Evolutionary conservation across 257 asterid genomes (phyloP).

Genomic region (Phtheirospermum japonicum): DNA sequence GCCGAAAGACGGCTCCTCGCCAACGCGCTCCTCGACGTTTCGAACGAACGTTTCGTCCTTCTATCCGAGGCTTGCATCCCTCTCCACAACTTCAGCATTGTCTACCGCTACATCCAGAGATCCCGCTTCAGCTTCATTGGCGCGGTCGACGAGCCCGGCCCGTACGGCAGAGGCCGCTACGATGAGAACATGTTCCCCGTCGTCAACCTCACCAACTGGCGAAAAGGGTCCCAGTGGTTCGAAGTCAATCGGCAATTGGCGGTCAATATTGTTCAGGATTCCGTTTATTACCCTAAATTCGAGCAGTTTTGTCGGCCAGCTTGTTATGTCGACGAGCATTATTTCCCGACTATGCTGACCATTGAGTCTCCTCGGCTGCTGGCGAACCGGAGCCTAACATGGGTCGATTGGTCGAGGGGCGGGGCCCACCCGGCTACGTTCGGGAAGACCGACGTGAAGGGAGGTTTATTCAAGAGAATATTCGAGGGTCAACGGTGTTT

Average conservation of each 20-base stretch:
- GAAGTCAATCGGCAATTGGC: constrained; percentile 61
- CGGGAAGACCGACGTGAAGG: constrained; percentile 35
- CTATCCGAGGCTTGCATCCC: constrained; percentile 6
- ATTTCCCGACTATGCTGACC: constrained; percentile 9
- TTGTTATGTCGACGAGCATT: background rate
- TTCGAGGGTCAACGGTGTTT: constrained; percentile 38
- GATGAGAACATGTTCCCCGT: constrained; percentile 55
- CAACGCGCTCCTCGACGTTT: constrained; percentile 1
- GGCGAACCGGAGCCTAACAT: constrained; percentile 4
- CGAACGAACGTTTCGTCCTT: background rate
- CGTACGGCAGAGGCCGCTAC: constrained; percentile 63
- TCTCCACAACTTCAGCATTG: background rate
- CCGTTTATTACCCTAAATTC: background rate
- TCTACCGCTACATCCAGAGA: background rate
- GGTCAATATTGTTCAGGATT: constrained; percentile 18
- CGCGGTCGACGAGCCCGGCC: constrained; percentile 45
- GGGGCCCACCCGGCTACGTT: constrained; percentile 6
- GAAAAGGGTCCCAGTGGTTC: constrained; percentile 81
- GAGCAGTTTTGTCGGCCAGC: background rate
- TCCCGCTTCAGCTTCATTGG: background rate
- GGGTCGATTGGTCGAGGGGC: constrained; percentile 9
- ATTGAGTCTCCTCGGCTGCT: background rate
- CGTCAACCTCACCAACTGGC: constrained; percentile 58
- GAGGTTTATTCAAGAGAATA: constrained; percentile 51
- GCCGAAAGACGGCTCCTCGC: constrained; percentile 12